Conservation (phyloP, 2,329 filamentous ascomycete species). For the Colletotrichum neosansevieriae region DNA sequence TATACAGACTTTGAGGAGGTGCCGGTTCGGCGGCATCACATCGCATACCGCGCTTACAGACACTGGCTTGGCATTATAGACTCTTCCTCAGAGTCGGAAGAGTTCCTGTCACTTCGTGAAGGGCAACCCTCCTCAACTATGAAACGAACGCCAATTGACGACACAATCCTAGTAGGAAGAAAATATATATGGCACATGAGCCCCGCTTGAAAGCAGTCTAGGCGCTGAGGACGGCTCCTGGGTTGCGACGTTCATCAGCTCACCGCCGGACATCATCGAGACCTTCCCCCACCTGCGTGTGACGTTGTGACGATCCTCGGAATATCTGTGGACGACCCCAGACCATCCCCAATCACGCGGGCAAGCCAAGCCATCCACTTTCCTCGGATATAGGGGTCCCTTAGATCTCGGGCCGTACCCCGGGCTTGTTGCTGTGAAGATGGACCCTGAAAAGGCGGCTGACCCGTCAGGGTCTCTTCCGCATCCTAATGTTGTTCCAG, state of each 20-base stretch:
- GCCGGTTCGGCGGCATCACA: neutral
- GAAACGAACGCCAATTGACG: neutral
- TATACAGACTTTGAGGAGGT: neutral
- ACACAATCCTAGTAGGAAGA: neutral
- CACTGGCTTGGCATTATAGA: neutral
- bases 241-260: neutral
- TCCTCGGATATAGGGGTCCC: neutral
- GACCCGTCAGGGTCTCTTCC: neutral
- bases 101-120: neutral
- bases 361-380: neutral
- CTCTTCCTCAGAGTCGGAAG: neutral
- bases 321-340: neutral
- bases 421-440: neutral
- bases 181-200: conserved; percentile 11
- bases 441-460: neutral
- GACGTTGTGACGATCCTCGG: conserved; percentile 10
- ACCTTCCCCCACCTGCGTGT: neutral
- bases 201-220: neutral
- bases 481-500: neutral
- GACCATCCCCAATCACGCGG: neutral
- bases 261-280: conserved; percentile 3
- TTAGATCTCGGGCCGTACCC: neutral
- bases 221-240: neutral
- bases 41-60: neutral
- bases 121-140: neutral